Conservation (phyloP, 202 grass and related monocot species). For the Digitaria exilis region DNA sequence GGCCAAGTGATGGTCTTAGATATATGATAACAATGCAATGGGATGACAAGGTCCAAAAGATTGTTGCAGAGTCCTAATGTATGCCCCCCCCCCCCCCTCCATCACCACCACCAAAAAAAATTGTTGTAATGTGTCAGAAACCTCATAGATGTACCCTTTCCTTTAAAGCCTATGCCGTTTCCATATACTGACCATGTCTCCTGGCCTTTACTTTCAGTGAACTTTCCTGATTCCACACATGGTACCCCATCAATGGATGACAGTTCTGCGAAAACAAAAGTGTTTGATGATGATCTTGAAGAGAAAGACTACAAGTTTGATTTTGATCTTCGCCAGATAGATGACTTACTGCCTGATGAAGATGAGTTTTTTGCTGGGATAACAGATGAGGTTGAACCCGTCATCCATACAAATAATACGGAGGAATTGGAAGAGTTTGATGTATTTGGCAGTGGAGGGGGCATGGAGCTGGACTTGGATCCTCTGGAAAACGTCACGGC, state of each 20-base stretch:
- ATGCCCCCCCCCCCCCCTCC: too few relatives aligned
- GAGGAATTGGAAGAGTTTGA: constrained; percentile 91
- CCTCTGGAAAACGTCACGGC: constrained; percentile 67
- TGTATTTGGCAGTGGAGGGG: constrained; percentile 79
- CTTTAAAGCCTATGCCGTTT: not conserved
- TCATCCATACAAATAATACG: constrained; percentile 23
- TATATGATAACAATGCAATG: not conserved
- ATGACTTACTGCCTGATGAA: constrained; percentile 72
- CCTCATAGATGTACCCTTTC: not conserved
- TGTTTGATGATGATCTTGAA: constrained; percentile 45
- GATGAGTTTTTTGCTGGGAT: constrained; percentile 81
- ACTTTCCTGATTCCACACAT: constrained; percentile 49
- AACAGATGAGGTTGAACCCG: constrained; percentile 58
- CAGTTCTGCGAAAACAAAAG: constrained; percentile 41
- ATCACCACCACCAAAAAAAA: too few relatives aligned
- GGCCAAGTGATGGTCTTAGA: not conserved
- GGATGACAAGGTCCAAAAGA: not conserved
- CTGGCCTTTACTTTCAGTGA: constrained; percentile 42
- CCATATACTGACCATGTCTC: constrained; percentile 1
- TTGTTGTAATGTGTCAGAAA: not conserved
- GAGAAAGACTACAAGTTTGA: constrained; percentile 64
- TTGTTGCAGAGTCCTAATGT: not conserved
- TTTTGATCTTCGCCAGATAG: constrained; percentile 62
- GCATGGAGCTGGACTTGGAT: constrained; percentile 88
- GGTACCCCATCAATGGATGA: constrained; percentile 58